Evolutionary conservation across 1,139 yeast genomes (phyloP).

Genomic region (Kodamaea sp.): DNA sequence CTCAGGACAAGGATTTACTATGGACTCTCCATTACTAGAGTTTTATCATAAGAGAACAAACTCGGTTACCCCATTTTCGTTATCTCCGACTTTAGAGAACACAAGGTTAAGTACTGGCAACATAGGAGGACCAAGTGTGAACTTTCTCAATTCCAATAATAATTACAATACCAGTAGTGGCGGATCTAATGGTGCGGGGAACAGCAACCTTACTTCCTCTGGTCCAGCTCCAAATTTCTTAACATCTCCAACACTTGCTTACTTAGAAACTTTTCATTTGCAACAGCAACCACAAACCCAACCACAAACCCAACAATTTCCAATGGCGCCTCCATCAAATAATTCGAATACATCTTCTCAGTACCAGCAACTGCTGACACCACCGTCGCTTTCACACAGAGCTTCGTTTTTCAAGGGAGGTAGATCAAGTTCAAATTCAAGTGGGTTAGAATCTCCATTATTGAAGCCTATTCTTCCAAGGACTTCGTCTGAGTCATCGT

Average conservation of each 20-base stretch:
- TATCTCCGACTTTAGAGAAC: conserved; percentile 44
- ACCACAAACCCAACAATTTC: conserved; percentile 4
- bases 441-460: conserved; percentile 47
- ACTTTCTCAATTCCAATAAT: neutral
- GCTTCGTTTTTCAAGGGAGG: conserved; percentile 11
- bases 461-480: conserved; percentile 46
- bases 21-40: conserved; percentile 34
- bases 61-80: conserved; percentile 47
- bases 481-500: conserved; percentile 54
- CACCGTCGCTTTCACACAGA: conserved; percentile 16
- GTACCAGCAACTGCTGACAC: neutral
- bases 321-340: neutral
- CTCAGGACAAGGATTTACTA: conserved; percentile 14
- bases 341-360: conserved; percentile 14
- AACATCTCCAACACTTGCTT: conserved; percentile 15
- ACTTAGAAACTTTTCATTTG: conserved; percentile 11
- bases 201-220: conserved; percentile 5
- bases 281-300: conserved; percentile 7
- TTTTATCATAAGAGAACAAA: conserved; percentile 31
- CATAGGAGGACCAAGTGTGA: conserved; percentile 2
- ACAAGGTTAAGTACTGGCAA: conserved; percentile 16
- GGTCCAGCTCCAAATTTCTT: conserved; percentile 5
- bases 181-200: conserved; percentile 11
- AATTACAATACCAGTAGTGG: conserved; percentile 7
- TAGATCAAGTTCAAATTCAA: conserved; percentile 31